phyloP scores from a whole-genome alignment of 441 rosid species.

The Bruguiera hainesii region DNA sequence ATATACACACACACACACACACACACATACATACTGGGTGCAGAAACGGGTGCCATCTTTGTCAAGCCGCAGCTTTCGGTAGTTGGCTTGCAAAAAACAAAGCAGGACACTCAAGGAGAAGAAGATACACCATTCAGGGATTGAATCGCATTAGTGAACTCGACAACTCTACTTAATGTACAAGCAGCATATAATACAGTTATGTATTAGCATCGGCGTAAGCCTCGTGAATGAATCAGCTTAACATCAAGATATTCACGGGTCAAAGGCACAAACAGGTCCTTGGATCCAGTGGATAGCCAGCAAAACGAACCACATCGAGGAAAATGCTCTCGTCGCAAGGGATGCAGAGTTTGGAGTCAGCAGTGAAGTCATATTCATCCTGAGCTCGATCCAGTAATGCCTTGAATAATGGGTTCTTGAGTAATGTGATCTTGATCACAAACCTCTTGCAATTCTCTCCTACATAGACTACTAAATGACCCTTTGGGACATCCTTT shows the following conservation, averaged over 20 bases:
- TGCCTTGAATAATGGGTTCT: conserved; percentile 74
- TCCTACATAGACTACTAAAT: conserved; percentile 81
- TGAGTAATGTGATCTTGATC: conserved; percentile 60
- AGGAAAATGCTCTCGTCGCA: conserved; percentile 73
- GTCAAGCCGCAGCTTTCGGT: no score
- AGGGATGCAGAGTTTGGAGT: conserved; percentile 79
- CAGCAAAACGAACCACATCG: conserved; percentile 56
- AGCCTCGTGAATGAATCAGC: conserved; percentile 30
- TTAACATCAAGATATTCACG: conserved; percentile 9
- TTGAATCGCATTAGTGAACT: conserved; percentile 10
- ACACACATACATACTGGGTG: no score
- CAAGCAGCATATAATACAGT: conserved; percentile 12
- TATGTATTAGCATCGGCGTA: conserved; percentile 27
- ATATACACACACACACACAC: no score
- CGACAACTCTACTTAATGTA: conserved; percentile 29
- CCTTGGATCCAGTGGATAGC: conserved; percentile 37
- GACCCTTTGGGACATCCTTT: conserved; percentile 86
- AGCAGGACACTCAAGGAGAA: no score
- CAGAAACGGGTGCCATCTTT: no score
- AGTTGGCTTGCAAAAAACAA: no score
- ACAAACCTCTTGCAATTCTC: conserved; percentile 64
- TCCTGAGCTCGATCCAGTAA: conserved; percentile 76
- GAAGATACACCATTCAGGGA: not conserved
- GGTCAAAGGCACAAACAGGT: conserved; percentile 30
- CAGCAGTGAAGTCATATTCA: conserved; percentile 55